A percentile compares a stretch with the other conserved stretches of the same genome.
Conservation (phyloP, 2,329 filamentous ascomycete species). For the Claviceps sp. region DNA sequence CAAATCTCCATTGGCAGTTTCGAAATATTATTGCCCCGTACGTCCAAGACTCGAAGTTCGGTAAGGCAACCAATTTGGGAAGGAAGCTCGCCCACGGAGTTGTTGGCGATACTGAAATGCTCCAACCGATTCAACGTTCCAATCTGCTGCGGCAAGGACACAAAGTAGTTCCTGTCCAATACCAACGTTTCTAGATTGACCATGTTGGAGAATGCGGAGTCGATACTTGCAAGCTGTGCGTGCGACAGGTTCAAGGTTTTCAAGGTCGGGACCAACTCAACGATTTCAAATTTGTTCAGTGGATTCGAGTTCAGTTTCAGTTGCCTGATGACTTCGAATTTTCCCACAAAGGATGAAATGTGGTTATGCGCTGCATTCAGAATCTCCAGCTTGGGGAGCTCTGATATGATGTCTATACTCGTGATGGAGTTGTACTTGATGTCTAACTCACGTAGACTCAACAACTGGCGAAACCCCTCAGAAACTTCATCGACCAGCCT, state of each 20-base stretch:
- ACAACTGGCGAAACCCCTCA: conserved; percentile 55
- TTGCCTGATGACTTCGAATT: conserved; percentile 72
- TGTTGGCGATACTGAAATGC: conserved; percentile 87
- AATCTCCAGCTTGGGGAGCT: conserved; percentile 75
- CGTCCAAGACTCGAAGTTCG: conserved; percentile 74
- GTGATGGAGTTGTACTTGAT: conserved; percentile 85
- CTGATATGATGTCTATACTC: conserved; percentile 75
- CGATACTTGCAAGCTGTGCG: conserved; percentile 80
- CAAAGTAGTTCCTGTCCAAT: conserved; percentile 91
- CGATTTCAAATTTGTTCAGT: conserved; percentile 83
- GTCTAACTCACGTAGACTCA: conserved; percentile 78
- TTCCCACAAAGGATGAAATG: conserved; percentile 78
- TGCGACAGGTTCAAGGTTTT: conserved; percentile 82
- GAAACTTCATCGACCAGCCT: conserved; percentile 65
- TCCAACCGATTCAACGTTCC: conserved; percentile 73
- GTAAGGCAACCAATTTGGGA: conserved; percentile 75
- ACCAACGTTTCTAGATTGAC: conserved; percentile 76
- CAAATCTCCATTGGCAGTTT: conserved; percentile 87
- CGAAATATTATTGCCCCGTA: conserved; percentile 86
- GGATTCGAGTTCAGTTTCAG: conserved; percentile 91
- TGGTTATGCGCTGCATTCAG: conserved; percentile 85
- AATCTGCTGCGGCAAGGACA: conserved; percentile 73
- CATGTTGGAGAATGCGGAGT: conserved; percentile 78
- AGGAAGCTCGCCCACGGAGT: conserved; percentile 72
- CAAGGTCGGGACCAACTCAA: conserved; percentile 61